phyloP scores from a whole-genome alignment of 129 eudicot genomes.

The Helianthus tuberosus region DNA sequence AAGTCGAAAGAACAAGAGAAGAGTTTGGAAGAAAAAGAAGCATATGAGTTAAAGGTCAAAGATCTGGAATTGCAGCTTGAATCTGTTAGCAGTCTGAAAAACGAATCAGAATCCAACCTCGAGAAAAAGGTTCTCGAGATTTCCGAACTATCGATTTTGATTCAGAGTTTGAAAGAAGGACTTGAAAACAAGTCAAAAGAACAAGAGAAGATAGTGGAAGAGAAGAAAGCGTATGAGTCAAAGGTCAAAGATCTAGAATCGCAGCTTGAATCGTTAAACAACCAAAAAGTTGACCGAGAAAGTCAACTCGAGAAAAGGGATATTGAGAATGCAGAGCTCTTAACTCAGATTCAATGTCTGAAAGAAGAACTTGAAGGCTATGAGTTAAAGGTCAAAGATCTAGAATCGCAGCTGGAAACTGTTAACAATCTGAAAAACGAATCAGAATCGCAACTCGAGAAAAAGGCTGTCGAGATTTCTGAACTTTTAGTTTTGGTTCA shows the following conservation, averaged over 20 bases:
- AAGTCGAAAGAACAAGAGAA: constrained; percentile 41
- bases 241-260: constrained; percentile 43
- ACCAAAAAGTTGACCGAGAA: constrained; percentile 47
- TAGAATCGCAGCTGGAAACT: constrained; percentile 35
- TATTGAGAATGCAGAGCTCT: constrained; percentile 48
- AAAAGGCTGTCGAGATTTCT: constrained; percentile 27
- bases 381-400: constrained; percentile 41
- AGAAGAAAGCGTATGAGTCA: constrained; percentile 38
- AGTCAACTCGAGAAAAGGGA: constrained; percentile 39
- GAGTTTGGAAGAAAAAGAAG: constrained; percentile 50
- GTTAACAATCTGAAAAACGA: constrained; percentile 31
- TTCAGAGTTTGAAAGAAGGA: constrained; percentile 44
- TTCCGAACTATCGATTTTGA: constrained; percentile 27
- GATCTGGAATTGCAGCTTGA: constrained; percentile 47
- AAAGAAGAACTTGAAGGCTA: constrained; percentile 55
- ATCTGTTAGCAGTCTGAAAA: constrained; percentile 28
- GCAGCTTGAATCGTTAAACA: constrained; percentile 30
- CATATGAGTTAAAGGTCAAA: constrained; percentile 28
- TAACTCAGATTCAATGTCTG: constrained; percentile 47
- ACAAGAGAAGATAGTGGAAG: constrained; percentile 41
- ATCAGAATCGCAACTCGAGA: constrained; percentile 39
- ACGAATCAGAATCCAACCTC: constrained; percentile 51
- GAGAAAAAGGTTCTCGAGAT: constrained; percentile 38
- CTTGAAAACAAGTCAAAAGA: constrained; percentile 43
- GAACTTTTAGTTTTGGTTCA: constrained; percentile 31